Evolutionary conservation across 129 eudicot genomes (phyloP).

Genomic region (Flaveria bidentis): DNA sequence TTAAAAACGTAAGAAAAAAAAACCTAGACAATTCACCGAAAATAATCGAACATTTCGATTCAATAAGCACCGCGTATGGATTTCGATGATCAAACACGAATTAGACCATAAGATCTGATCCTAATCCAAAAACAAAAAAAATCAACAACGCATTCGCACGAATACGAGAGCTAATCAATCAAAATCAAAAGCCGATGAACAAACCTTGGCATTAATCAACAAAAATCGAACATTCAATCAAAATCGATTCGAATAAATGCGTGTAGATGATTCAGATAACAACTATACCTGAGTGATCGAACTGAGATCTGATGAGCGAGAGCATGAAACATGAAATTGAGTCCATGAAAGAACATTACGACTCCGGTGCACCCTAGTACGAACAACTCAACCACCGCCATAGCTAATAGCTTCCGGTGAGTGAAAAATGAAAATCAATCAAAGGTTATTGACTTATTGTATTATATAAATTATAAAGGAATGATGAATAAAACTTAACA

Average conservation of each 20-base stretch:
- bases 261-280: neutral
- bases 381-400: constrained; percentile 51
- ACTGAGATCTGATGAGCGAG: constrained; percentile 47
- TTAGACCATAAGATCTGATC: neutral
- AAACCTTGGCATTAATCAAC: no score
- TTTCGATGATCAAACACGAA: no score
- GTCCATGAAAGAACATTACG: constrained; percentile 69
- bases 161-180: no score
- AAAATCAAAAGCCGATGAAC: neutral
- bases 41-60: neutral
- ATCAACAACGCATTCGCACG: neutral
- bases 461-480: neutral
- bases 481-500: no score
- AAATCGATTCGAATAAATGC: neutral
- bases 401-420: constrained; percentile 6
- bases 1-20: constrained; percentile 2
- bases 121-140: neutral
- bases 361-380: constrained; percentile 64
- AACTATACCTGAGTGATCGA: constrained; percentile 56
- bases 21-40: neutral
- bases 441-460: neutral
- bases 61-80: no score
- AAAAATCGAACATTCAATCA: neutral
- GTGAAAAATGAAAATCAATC: neutral
- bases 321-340: constrained; percentile 69